Conservation (phyloP, 768 basidiomycete species). For the Suillus spraguei region DNA sequence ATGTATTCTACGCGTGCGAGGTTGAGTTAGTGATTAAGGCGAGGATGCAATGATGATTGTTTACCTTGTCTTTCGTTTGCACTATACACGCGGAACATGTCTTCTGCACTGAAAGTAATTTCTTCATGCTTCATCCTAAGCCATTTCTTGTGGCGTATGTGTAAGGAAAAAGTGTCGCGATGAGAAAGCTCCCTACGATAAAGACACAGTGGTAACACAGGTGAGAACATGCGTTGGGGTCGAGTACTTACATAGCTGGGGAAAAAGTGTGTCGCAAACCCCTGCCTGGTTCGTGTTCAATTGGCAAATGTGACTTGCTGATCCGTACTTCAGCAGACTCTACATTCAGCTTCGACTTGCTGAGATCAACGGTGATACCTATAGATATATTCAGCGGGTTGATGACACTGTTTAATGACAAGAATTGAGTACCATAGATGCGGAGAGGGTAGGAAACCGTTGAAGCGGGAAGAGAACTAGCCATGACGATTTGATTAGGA, state of each 20-base stretch:
- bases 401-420: background rate
- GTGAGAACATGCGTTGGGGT: background rate
- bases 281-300: background rate
- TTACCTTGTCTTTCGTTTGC: background rate
- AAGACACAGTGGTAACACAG: background rate
- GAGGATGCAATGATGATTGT: background rate
- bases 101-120: background rate
- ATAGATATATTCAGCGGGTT: background rate
- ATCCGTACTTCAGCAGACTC: background rate
- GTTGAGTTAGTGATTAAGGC: background rate
- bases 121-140: background rate
- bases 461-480: background rate
- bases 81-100: background rate
- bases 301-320: background rate
- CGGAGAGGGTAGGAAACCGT: background rate
- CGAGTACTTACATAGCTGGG: background rate
- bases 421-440: background rate
- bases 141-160: background rate
- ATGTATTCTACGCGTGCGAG: background rate
- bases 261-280: background rate
- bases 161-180: background rate
- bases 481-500: background rate
- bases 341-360: background rate
- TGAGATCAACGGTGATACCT: background rate
- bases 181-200: background rate